Percentiles rank a stretch among this genome's conserved stretches.
phyloP scores from a whole-genome alignment of 345 rosid species.

The Salix arbutifolia region DNA sequence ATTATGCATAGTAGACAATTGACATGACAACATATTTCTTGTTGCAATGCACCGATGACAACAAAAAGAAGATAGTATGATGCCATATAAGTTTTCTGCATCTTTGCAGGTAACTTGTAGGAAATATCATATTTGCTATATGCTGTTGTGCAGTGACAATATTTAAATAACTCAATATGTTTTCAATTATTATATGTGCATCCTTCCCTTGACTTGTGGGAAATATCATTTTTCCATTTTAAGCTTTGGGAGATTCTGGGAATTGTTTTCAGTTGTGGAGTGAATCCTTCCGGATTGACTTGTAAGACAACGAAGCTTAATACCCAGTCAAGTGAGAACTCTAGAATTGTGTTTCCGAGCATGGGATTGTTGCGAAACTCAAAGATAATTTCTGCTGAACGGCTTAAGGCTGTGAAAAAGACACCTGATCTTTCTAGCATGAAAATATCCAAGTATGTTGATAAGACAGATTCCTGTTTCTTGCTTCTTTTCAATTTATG shows the following conservation, averaged over 20 bases:
- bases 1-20: background rate
- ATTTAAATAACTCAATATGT: too few relatives aligned
- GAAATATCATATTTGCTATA: too few relatives aligned
- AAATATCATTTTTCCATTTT: background rate
- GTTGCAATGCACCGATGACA: background rate
- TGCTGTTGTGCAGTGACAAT: too few relatives aligned
- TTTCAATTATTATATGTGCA: too few relatives aligned
- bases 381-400: constrained; percentile 36
- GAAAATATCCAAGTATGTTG: constrained; percentile 42
- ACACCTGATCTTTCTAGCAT: constrained; percentile 40
- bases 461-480: constrained; percentile 1
- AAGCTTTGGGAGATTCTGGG: constrained; percentile 3
- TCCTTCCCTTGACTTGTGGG: too few relatives aligned
- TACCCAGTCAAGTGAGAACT: constrained; percentile 11
- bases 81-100: too few relatives aligned
- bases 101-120: too few relatives aligned
- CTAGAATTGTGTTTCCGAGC: constrained; percentile 32
- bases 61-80: too few relatives aligned
- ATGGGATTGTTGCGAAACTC: constrained; percentile 31
- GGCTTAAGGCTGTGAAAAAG: constrained; percentile 41
- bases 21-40: background rate
- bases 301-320: constrained; percentile 35
- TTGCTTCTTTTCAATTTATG: background rate
- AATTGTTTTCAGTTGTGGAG: constrained; percentile 36
- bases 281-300: constrained; percentile 31